Conservation (phyloP, 2,329 filamentous ascomycete species). For the Lecanicillium sp. region DNA sequence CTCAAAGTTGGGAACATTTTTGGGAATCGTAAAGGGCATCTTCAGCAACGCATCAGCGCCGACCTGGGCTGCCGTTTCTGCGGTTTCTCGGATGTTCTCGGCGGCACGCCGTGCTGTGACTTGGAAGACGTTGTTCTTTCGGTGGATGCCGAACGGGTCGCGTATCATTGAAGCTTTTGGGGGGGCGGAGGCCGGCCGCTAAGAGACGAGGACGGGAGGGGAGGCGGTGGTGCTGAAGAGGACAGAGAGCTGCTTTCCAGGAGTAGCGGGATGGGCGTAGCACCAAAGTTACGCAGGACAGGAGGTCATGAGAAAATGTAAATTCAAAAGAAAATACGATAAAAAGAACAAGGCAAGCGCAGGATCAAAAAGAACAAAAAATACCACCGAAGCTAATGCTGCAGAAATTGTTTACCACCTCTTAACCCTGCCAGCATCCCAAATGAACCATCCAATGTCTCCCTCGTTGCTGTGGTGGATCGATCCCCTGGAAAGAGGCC, state of each 20-base stretch:
- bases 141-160: constrained; percentile 40
- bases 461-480: constrained; percentile 1
- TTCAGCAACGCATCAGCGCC: constrained; percentile 43
- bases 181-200: constrained; percentile 18
- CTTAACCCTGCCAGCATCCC: neutral
- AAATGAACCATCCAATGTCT: neutral
- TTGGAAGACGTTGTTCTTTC: constrained; percentile 42
- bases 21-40: constrained; percentile 63
- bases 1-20: constrained; percentile 63
- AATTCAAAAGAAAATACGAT: neutral
- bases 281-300: too few relatives aligned
- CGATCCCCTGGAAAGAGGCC: constrained; percentile 7
- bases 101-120: constrained; percentile 40
- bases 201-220: neutral
- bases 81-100: constrained; percentile 39
- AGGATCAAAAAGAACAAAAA: neutral
- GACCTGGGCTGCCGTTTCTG: constrained; percentile 44
- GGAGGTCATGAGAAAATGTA: neutral
- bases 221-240: neutral
- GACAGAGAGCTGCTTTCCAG: constrained; percentile 1
- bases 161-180: constrained; percentile 28
- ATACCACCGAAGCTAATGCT: too few relatives aligned
- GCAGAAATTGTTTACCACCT: too few relatives aligned
- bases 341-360: neutral
- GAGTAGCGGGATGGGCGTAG: too few relatives aligned